These are phyloP conservation scores for Pythium phragmiticola DNA, from an alignment of 352 stramenopile genomes.

Conservation along the genomic window DNA sequence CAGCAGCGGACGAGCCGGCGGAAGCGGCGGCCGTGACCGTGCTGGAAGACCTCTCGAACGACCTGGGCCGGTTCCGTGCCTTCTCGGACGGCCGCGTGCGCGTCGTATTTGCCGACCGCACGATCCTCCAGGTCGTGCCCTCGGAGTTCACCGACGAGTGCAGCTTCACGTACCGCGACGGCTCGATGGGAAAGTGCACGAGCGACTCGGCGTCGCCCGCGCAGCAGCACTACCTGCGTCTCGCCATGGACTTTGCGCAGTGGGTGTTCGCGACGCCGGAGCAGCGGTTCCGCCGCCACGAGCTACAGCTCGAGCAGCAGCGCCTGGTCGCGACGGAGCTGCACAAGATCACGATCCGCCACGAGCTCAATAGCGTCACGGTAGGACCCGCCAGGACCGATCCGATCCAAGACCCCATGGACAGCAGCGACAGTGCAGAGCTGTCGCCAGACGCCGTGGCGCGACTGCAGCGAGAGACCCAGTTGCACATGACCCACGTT, in stretches of 20 bases:
- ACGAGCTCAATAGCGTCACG: constrained; percentile 1
- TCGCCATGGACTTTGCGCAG: constrained; percentile 56
- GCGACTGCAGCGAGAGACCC: constrained; percentile 48
- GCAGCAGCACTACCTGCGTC: constrained; percentile 50
- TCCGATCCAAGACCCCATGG: too few species aligned
- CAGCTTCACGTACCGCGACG: constrained; percentile 54
- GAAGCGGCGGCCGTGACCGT: background rate
- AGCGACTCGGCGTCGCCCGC: constrained; percentile 34
- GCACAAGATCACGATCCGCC: constrained; percentile 25
- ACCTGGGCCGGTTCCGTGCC: constrained; percentile 59
- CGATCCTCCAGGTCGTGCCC: constrained; percentile 57
- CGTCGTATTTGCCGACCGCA: constrained; percentile 66
- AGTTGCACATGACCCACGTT: constrained; percentile 53
- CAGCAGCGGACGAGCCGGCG: background rate
- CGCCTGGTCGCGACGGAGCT: constrained; percentile 18
- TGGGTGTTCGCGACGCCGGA: constrained; percentile 63
- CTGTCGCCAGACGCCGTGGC: constrained; percentile 25
- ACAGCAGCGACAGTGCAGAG: background rate
- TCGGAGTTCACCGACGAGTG: constrained; percentile 31
- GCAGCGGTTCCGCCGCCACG: constrained; percentile 45
- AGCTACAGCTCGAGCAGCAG: constrained; percentile 18
- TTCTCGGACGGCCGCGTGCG: constrained; percentile 64
- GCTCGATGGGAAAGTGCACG: constrained; percentile 37
- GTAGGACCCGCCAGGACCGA: background rate
- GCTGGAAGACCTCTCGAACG: constrained; percentile 35